Evolutionary conservation across 2,329 filamentous ascomycete genomes (phyloP), one percentile per base, ranked within the genome.

Genomic region (Fusarium temperatum): DNA sequence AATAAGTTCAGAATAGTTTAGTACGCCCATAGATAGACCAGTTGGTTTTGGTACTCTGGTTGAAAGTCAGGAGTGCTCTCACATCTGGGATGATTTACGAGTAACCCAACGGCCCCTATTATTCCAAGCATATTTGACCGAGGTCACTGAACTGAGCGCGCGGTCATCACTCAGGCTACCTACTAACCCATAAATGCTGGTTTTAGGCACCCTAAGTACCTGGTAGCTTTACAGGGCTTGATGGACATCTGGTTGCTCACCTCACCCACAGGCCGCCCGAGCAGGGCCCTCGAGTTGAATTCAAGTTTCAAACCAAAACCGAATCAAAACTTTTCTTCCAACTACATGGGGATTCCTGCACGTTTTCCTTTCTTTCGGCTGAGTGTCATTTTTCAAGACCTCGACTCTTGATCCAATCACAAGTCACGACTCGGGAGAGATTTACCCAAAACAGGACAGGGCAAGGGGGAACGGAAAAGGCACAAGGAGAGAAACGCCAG

Each of bases 381-480:
- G 45, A 36, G 28, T n/a, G 36, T 41, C 57, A 51, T 5, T 32
- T 58, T 28, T 47, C 24, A 36, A 45, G 30, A 51, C 41, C 39
- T 63, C n/a, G n/a, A 53, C 22, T 44, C 20, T 35, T 28, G 38
- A 32, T 45, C 63, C 57, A 65, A 63, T 51, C 56, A 65, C 22
- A 38, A 41, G 22, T 39, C 51, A 36, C 28, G n/a, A 18, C 15
- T 57, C 24, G 4, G 32, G 32, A 22, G 53, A 41, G 36, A 48
- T 26, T 28, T 36, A 42, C n/a, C 38, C 36, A 41, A 60, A 61
- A 38, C 35, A 60, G 45, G 45, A 28, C 57, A 60, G 26, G 26
- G 35, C n/a, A 48, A 57, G 36, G n/a, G 42, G 30, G 41, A 62
- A 58, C 56, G 63, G 58, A 55, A 56, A 58, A 73, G 69, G 69